These are phyloP conservation scores for Typha latifolia DNA, from an alignment of 176 grass and related monocot genomes.

Conservation along the genomic window DNA sequence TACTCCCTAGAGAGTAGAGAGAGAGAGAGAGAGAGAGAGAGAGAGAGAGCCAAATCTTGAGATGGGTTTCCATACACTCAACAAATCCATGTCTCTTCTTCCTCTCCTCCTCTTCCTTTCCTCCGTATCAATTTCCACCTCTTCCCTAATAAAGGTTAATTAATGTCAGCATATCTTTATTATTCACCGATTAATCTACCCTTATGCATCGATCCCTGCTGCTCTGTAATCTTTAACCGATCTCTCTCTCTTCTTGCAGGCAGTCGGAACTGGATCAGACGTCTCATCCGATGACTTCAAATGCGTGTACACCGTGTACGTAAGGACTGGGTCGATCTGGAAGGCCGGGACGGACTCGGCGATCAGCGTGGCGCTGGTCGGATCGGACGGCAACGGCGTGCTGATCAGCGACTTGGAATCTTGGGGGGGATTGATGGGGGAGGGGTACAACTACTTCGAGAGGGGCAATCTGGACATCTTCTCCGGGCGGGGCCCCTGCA, in stretches of 20 bases:
- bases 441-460: slow-evolving; percentile 32
- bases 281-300: not conserved
- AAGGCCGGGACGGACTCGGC: slow-evolving; percentile 23
- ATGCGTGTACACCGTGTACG: slow-evolving; percentile 36
- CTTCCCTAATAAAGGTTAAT: slow-evolving; percentile 22
- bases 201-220: no score
- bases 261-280: not conserved
- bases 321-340: slow-evolving; percentile 18
- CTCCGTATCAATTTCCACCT: slow-evolving; percentile 12
- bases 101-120: slow-evolving; percentile 13
- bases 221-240: no score
- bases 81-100: not conserved
- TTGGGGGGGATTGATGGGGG: slow-evolving; percentile 28
- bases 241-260: not conserved
- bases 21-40: no score
- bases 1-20: not conserved
- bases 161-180: no score
- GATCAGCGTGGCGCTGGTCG: slow-evolving; percentile 25
- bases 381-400: slow-evolving; percentile 11
- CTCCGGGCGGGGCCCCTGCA: slow-evolving; percentile 29
- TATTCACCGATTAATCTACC: no score
- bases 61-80: not conserved
- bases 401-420: slow-evolving; percentile 13
- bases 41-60: not conserved
- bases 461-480: slow-evolving; percentile 27